Evolutionary conservation across 768 basidiomycete genomes (phyloP).

Genomic region (Kwoniella botswanensis): DNA sequence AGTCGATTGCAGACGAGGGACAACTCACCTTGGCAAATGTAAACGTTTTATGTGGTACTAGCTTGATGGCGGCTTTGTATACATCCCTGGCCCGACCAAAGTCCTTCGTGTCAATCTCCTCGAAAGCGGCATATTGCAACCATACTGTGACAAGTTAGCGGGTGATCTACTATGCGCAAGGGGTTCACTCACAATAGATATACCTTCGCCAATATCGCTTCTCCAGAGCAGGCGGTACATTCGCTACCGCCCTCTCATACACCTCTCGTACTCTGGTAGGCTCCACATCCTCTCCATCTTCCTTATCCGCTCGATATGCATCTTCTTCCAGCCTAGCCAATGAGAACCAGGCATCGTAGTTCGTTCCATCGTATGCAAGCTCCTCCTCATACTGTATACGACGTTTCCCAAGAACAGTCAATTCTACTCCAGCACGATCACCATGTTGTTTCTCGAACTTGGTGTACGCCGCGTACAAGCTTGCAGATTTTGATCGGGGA

Average conservation of each 20-base stretch:
- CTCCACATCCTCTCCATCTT: conserved; percentile 62
- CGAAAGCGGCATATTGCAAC: conserved; percentile 94
- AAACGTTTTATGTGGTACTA: conserved; percentile 95
- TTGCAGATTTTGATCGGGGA: conserved; percentile 85
- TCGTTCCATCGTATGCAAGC: conserved; percentile 82
- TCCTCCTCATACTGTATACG: conserved; percentile 99
- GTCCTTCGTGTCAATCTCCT: conserved; percentile 96
- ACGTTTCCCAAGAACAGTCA: conserved; percentile 95
- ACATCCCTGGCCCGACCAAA: conserved; percentile 83
- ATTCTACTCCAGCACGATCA: conserved; percentile 80
- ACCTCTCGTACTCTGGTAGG: conserved; percentile 81
- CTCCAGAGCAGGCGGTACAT: conserved; percentile 91
- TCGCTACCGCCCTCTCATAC: conserved; percentile 92
- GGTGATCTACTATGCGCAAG: background rate
- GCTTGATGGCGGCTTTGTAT: conserved; percentile 83
- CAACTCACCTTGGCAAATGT: conserved; percentile 82
- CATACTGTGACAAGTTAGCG: conserved; percentile 62
- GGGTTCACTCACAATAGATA: conserved; percentile 49
- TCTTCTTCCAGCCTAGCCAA: conserved; percentile 91
- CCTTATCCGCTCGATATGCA: conserved; percentile 73
- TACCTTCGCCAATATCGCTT: conserved; percentile 73
- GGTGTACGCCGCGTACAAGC: conserved; percentile 86
- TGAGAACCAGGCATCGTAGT: conserved; percentile 99
- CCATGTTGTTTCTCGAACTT: conserved; percentile 99
- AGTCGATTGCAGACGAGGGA: background rate